A percentile compares a stretch with the other conserved stretches of the same genome.
Evolutionary conservation across 257 asterid genomes (phyloP).

Genomic region (Capsicum baccatum): DNA sequence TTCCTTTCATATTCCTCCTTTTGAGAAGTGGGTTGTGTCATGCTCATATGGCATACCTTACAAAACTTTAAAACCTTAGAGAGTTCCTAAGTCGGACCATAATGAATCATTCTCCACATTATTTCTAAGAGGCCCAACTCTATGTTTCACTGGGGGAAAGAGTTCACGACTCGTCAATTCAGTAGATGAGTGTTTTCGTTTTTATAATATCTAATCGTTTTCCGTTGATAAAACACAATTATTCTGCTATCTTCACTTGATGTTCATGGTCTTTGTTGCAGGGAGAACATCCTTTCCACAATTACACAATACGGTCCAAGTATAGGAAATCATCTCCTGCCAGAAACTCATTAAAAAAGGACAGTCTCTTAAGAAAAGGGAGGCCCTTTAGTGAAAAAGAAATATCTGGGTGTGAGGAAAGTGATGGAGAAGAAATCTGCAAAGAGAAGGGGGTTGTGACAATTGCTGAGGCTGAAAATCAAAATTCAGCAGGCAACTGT

Average conservation of each 20-base stretch:
- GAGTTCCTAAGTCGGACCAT: background rate
- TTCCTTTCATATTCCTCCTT: background rate
- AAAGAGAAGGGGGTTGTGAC: constrained; percentile 42
- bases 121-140: background rate
- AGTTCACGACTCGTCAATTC: background rate
- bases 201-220: background rate
- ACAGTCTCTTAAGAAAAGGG: constrained; percentile 33
- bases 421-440: constrained; percentile 52
- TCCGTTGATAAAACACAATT: background rate
- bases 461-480: constrained; percentile 35
- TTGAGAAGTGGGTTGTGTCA: constrained; percentile 10
- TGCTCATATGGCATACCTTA: background rate
- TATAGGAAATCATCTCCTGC: constrained; percentile 59
- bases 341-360: constrained; percentile 43
- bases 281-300: constrained; percentile 98
- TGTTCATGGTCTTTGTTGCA: constrained; percentile 44
- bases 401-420: constrained; percentile 51
- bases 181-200: constrained; percentile 7
- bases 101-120: background rate
- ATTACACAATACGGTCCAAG: constrained; percentile 79
- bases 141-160: background rate
- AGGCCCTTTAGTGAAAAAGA: constrained; percentile 40
- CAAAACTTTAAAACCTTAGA: constrained; percentile 11
- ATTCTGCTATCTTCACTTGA: constrained; percentile 26
- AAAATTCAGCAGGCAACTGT: constrained; percentile 30